A percentile compares a stretch with the other conserved stretches of the same genome.
Evolutionary conservation across 257 asterid genomes (phyloP).

Genomic region (Sherardia arvensis): DNA sequence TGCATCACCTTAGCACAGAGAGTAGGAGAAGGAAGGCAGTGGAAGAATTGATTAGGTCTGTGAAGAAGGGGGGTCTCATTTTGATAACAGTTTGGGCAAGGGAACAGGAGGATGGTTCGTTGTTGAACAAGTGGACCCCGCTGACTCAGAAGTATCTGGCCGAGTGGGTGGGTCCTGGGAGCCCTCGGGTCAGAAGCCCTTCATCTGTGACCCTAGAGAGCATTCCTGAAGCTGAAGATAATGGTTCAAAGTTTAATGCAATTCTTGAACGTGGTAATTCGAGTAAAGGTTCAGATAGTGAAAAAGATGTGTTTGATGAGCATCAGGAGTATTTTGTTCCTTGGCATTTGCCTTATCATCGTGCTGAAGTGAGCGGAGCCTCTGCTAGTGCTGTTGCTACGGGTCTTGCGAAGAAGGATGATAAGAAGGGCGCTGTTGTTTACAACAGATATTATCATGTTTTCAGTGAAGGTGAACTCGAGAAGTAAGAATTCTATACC

Average conservation of each 20-base stretch:
- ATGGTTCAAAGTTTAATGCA: conserved; percentile 14
- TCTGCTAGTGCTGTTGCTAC: conserved; percentile 71
- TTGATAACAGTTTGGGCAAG: conserved; percentile 97
- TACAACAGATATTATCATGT: conserved; percentile 94
- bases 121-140: conserved; percentile 91
- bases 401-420: conserved; percentile 92
- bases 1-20: conserved; percentile 91
- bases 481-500: conserved; percentile 40
- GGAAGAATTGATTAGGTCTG: conserved; percentile 75
- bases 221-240: conserved; percentile 75
- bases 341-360: conserved; percentile 97
- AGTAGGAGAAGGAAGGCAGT: conserved; percentile 80
- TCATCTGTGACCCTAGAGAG: conserved; percentile 51
- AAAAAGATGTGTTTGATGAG: conserved; percentile 13
- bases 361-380: conserved; percentile 89
- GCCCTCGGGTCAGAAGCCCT: conserved; percentile 53
- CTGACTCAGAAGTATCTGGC: conserved; percentile 58
- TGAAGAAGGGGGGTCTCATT: conserved; percentile 66
- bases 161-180: conserved; percentile 91
- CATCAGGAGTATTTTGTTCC: conserved; percentile 96
- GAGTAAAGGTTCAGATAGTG: conserved; percentile 13
- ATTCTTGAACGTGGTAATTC: conserved; percentile 10
- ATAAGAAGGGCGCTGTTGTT: conserved; percentile 86
- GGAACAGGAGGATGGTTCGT: conserved; percentile 75
- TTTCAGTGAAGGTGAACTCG: conserved; percentile 97